Base-by-base conservation (phyloP, 1,139 yeast species). In the Taphrina pruni region DNA sequence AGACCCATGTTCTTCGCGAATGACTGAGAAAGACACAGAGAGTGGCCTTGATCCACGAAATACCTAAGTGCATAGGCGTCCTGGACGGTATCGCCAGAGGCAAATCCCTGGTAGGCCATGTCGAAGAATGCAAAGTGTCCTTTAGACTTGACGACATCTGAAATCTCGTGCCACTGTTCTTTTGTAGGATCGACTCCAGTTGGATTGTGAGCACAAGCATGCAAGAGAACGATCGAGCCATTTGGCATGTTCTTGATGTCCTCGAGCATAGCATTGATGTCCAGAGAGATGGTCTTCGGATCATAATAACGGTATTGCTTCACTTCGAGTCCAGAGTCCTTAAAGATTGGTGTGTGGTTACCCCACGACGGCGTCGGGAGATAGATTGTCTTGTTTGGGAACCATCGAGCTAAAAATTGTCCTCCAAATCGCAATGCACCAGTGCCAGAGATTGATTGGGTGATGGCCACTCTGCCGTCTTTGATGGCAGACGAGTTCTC, bases 161-260 rank as follows among this genome's bases (percentile, higher is more conserved):
- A 82, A 66, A 94, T 88, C 77, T 83, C 79, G 66, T 82, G 83
- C 98, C 98, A 93, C 80, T 94, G 93, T 73, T 87, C 95, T 69
- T 83, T 81, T 39, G 90, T 87, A 74, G 96, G 96, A 80, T 94
- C 99, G 79, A 93, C 87, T 73, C 98, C 99, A 45, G 99, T 94
- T 72, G 99, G 99, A 81, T 94, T 94, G 81, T 94, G 99, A 72
- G 98, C 97, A 79, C 98, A 92, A 26, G 97, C 94, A 78, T 94
- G 99, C 72, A 94, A 83, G 72, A 93, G 83, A 75, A 94, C 89
- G 58, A 90, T 85, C 9, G 96, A 88, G 50, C 95, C 95, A 21
- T 79, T 77, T 66, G 94, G 93, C 38, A 97, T 97, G 39, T 79
- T 71, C 70, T 85, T 82, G 73, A 94, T 87, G 72, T 94, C 84